These are phyloP conservation scores for Porcisia deanei DNA, from an alignment of 208 protist genomes.

Conservation along the genomic window DNA sequence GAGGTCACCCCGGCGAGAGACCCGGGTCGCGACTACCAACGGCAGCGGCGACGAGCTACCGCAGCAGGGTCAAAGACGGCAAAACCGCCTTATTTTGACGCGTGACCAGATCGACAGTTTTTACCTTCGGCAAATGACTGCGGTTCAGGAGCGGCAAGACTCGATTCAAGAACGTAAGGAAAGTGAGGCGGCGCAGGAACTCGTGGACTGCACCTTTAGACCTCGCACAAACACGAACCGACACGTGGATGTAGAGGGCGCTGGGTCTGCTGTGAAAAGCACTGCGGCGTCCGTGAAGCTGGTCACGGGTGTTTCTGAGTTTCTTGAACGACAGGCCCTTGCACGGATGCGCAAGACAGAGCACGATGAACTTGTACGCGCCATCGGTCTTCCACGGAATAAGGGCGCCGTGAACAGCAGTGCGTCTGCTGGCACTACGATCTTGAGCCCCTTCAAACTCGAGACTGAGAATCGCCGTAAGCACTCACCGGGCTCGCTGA, in stretches of 20 bases:
- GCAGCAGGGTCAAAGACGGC: not conserved
- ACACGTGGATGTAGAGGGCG: not conserved
- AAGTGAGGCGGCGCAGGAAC: slow-evolving; percentile 43
- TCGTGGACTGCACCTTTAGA: slow-evolving; percentile 82
- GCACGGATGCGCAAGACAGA: slow-evolving; percentile 54
- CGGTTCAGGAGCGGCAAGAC: slow-evolving; percentile 28
- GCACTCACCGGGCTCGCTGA: slow-evolving; percentile 1
- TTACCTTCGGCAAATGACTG: slow-evolving; percentile 54
- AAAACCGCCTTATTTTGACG: not conserved
- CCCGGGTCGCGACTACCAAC: not conserved
- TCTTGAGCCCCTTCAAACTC: slow-evolving; percentile 21
- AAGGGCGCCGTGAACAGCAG: not conserved
- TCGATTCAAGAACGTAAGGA: slow-evolving; percentile 29
- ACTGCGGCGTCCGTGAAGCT: slow-evolving; percentile 28
- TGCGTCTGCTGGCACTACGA: slow-evolving; percentile 1
- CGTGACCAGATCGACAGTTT: slow-evolving; percentile 47
- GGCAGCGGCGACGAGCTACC: not conserved
- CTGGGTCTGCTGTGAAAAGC: not conserved
- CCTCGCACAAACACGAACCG: slow-evolving; percentile 54
- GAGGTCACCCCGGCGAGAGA: not conserved
- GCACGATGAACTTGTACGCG: slow-evolving; percentile 43
- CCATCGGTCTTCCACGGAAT: slow-evolving; percentile 31
- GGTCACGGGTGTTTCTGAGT: slow-evolving; percentile 50
- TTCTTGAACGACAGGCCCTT: slow-evolving; percentile 57
- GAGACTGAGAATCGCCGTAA: slow-evolving; percentile 19